Percentiles rank a stretch among this genome's conserved stretches.
Evolutionary conservation across 2,329 filamentous ascomycete genomes (phyloP).

Genomic region (Amylocarpus encephaloides): DNA sequence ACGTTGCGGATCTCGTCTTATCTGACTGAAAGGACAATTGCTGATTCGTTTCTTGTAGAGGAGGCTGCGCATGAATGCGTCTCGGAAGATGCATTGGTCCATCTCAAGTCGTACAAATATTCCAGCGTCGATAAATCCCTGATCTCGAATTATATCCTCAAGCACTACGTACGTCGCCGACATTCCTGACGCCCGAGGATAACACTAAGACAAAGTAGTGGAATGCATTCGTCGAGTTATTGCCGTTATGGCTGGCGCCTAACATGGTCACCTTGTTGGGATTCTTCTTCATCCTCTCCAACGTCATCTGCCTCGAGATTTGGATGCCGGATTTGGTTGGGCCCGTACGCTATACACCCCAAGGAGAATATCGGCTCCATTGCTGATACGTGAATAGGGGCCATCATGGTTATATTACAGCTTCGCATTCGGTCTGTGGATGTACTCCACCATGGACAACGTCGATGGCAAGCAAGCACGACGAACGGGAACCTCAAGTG

Average conservation of each 20-base stretch:
- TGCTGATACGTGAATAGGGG: constrained; percentile 45
- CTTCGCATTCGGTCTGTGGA: constrained; percentile 92
- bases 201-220: constrained; percentile 53
- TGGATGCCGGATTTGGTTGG: constrained; percentile 87
- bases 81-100: constrained; percentile 82
- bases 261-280: constrained; percentile 96
- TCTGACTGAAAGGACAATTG: constrained; percentile 1
- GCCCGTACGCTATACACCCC: constrained; percentile 53
- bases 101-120: constrained; percentile 95
- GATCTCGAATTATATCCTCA: constrained; percentile 87
- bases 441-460: constrained; percentile 99
- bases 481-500: constrained; percentile 89
- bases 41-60: constrained; percentile 31
- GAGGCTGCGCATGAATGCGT: constrained; percentile 63
- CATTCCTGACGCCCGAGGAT: constrained; percentile 10
- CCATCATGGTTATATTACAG: constrained; percentile 93
- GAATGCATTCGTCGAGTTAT: constrained; percentile 88
- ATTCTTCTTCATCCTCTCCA: constrained; percentile 87
- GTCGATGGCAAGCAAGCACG: constrained; percentile 97
- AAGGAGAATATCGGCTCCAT: not conserved
- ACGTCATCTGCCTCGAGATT: constrained; percentile 66
- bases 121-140: constrained; percentile 94
- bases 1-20: constrained; percentile 10
- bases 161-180: constrained; percentile 72
- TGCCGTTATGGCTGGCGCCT: constrained; percentile 93